A percentile compares a stretch with the other conserved stretches of the same genome.
Conservation (phyloP, 768 basidiomycete species). For the Boletus coccyginus region DNA sequence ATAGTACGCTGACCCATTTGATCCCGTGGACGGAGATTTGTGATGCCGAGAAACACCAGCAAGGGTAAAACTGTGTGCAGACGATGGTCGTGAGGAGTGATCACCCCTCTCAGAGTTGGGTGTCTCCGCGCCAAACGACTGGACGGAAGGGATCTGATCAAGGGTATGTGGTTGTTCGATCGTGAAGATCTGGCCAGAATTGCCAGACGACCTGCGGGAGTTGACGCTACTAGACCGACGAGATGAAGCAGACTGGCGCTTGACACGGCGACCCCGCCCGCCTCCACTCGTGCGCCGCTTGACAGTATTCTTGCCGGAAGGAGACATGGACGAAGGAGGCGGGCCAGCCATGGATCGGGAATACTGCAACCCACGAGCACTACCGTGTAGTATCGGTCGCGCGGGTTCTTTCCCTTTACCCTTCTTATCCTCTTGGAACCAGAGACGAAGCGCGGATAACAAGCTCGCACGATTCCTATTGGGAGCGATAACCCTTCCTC, state of each 20-base stretch:
- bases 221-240: constrained; percentile 90
- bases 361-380: constrained; percentile 21
- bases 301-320: constrained; percentile 35
- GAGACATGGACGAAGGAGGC: constrained; percentile 26
- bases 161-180: constrained; percentile 54
- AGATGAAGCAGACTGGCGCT: constrained; percentile 74
- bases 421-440: constrained; percentile 92
- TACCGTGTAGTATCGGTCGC: constrained; percentile 19
- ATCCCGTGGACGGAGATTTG: constrained; percentile 76
- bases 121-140: constrained; percentile 77
- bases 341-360: constrained; percentile 26
- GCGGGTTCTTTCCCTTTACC: constrained; percentile 69
- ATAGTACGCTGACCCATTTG: constrained; percentile 60
- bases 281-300: constrained; percentile 52
- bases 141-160: constrained; percentile 55
- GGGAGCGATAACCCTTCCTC: constrained; percentile 33
- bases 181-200: constrained; percentile 44
- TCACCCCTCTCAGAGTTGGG: constrained; percentile 87
- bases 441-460: constrained; percentile 79
- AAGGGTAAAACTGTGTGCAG: constrained; percentile 74
- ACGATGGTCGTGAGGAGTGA: constrained; percentile 76
- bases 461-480: constrained; percentile 75
- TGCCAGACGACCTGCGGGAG: constrained; percentile 67
- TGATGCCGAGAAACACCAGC: constrained; percentile 53
- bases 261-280: constrained; percentile 50